Evolutionary conservation across 441 rosid species (phyloP).

Genomic region (Gossypium davidsonii): DNA sequence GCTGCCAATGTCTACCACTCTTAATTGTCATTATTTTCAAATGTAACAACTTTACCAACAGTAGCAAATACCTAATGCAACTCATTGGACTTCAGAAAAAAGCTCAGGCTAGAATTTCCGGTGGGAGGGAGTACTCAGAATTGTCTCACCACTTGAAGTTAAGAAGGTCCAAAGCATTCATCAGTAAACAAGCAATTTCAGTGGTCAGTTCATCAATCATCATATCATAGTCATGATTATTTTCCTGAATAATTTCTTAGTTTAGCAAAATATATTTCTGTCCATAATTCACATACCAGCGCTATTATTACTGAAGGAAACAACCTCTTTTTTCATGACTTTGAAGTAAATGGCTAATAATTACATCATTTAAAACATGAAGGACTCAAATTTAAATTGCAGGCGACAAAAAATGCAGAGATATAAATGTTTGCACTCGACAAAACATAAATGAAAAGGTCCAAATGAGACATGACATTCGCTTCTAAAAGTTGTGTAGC

Average conservation of each 20-base stretch:
- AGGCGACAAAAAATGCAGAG: not conserved
- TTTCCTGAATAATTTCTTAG: not conserved
- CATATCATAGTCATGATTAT: not conserved
- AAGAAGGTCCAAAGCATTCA: not conserved
- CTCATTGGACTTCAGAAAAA: not conserved
- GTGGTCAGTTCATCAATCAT: not conserved
- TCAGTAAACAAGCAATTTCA: not conserved
- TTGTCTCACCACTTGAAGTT: not conserved
- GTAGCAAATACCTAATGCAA: not conserved
- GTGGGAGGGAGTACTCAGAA: not conserved
- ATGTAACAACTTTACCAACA: too few species aligned
- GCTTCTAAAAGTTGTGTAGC: not conserved
- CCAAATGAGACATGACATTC: not conserved
- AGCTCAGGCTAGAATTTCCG: not conserved
- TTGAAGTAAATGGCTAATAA: not conserved
- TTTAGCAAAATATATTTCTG: not conserved
- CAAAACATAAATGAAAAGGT: not conserved
- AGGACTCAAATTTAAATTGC: not conserved
- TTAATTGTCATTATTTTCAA: not conserved
- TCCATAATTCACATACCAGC: not conserved
- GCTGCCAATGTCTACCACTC: not conserved
- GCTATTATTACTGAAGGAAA: not conserved
- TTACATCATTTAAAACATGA: not conserved
- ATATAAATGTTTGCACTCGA: not conserved
- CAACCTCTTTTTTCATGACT: not conserved